Evolutionary conservation across 2,329 filamentous ascomycete genomes (phyloP).

Genomic region (Chaetomiaceae sp.): DNA sequence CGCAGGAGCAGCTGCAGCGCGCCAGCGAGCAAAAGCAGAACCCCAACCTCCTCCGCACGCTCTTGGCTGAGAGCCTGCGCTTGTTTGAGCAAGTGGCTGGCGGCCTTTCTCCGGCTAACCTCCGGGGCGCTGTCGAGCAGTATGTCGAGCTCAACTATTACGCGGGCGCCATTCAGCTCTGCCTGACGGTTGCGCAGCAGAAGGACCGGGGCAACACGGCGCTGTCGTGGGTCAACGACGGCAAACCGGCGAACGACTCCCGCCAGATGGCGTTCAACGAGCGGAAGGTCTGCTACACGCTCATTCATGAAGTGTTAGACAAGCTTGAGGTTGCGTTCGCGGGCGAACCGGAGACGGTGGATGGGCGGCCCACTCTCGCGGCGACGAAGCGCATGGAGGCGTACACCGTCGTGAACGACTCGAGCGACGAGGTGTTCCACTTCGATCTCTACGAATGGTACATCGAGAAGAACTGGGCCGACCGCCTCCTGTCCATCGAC

Average conservation of each 20-base stretch:
- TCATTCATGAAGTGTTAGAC: constrained; percentile 77
- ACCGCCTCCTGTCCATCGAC: constrained; percentile 76
- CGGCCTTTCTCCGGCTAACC: constrained; percentile 72
- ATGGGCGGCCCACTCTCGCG: constrained; percentile 70
- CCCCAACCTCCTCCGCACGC: constrained; percentile 66
- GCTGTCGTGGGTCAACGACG: constrained; percentile 80
- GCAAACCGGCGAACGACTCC: constrained; percentile 63
- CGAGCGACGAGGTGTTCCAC: constrained; percentile 89
- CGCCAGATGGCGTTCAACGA: constrained; percentile 61
- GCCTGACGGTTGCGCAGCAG: constrained; percentile 74
- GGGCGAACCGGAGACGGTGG: constrained; percentile 63
- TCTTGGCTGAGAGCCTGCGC: constrained; percentile 82
- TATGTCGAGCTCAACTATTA: constrained; percentile 83
- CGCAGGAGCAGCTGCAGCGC: constrained; percentile 87
- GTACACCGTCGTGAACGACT: constrained; percentile 82
- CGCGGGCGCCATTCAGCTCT: constrained; percentile 85
- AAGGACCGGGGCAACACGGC: constrained; percentile 83
- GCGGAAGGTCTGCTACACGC: constrained; percentile 73
- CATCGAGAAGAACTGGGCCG: constrained; percentile 73
- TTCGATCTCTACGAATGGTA: constrained; percentile 99
- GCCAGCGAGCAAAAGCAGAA: constrained; percentile 73
- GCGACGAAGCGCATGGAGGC: constrained; percentile 79
- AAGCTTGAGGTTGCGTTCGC: constrained; percentile 68
- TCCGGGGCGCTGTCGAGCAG: constrained; percentile 69
- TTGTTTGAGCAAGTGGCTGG: constrained; percentile 86